Conservation (phyloP, 129 eudicot species). For the Artemisia argyi region DNA sequence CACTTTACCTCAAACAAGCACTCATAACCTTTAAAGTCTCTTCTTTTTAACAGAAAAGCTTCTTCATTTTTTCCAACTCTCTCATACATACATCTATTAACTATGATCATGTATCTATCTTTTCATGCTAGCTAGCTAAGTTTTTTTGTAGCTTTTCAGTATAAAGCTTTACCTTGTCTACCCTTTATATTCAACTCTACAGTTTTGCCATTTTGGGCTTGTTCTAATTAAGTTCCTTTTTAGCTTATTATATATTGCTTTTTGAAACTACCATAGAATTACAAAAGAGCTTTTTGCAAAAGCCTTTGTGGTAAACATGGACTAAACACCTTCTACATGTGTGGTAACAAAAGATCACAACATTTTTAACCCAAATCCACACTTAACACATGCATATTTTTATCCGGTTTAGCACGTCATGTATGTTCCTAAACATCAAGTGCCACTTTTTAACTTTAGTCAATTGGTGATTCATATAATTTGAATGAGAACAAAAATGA, state of each 20-base stretch:
- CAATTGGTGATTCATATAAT: slow-evolving; percentile 17
- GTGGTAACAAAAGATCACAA: too few relatives aligned
- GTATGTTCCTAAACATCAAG: neutral
- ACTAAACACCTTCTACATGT: too few relatives aligned
- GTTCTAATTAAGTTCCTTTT: neutral
- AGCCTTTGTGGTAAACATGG: too few relatives aligned
- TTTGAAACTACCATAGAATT: too few relatives aligned
- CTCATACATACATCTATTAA: neutral
- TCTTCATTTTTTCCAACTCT: slow-evolving; percentile 19
- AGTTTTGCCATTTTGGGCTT: neutral
- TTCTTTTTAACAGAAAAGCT: slow-evolving; percentile 30
- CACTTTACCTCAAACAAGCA: slow-evolving; percentile 38
- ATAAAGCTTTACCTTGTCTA: slow-evolving; percentile 38
- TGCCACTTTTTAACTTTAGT: neutral
- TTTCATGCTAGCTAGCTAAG: neutral
- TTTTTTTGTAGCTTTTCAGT: slow-evolving; percentile 31
- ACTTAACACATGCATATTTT: neutral
- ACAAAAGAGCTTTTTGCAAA: too few relatives aligned
- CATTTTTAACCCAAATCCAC: too few relatives aligned
- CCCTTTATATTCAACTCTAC: slow-evolving; percentile 14
- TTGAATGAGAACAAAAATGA: neutral
- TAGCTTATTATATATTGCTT: too few relatives aligned
- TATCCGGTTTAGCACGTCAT: neutral
- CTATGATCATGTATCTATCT: neutral
- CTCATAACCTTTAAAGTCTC: slow-evolving; percentile 28